These are phyloP conservation scores for Malus fusca DNA, from an alignment of 306 rosid species.

Conservation along the genomic window DNA sequence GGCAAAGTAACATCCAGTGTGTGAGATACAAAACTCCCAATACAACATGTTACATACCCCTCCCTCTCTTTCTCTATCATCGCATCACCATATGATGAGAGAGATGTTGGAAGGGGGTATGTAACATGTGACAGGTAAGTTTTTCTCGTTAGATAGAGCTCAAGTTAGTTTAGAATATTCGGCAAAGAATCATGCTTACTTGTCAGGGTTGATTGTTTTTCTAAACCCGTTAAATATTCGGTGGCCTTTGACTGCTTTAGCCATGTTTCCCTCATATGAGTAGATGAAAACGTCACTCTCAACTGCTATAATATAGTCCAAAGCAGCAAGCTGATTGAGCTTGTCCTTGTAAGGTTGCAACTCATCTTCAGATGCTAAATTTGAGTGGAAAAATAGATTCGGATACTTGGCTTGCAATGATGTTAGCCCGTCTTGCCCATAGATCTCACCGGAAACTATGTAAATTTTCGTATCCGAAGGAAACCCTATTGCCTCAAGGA, in stretches of 20 bases:
- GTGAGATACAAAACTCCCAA: background rate
- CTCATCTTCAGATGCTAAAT: slow-evolving; percentile 54
- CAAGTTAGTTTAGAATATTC: background rate
- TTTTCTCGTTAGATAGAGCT: background rate
- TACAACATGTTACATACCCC: background rate
- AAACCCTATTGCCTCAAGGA: slow-evolving; percentile 60
- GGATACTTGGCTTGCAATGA: slow-evolving; percentile 41
- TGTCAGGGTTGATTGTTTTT: slow-evolving; percentile 58
- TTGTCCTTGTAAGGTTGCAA: slow-evolving; percentile 32
- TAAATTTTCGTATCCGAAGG: slow-evolving; percentile 53
- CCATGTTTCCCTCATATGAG: slow-evolving; percentile 63
- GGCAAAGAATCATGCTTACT: slow-evolving; percentile 16
- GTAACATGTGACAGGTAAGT: background rate
- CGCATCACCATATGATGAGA: background rate
- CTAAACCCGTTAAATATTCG: slow-evolving; percentile 45
- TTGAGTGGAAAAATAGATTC: slow-evolving; percentile 32
- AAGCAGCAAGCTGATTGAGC: slow-evolving; percentile 60
- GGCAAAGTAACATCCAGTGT: background rate
- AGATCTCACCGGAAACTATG: slow-evolving; percentile 45
- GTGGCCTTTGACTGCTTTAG: slow-evolving; percentile 61
- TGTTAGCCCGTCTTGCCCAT: slow-evolving; percentile 38
- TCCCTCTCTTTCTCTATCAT: background rate
- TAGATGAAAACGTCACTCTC: slow-evolving; percentile 63
- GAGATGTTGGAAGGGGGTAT: background rate
- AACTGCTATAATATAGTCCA: slow-evolving; percentile 51